Conservation (phyloP, 176 grass and related monocot genomes). For the Sorghum bicolor region DNA sequence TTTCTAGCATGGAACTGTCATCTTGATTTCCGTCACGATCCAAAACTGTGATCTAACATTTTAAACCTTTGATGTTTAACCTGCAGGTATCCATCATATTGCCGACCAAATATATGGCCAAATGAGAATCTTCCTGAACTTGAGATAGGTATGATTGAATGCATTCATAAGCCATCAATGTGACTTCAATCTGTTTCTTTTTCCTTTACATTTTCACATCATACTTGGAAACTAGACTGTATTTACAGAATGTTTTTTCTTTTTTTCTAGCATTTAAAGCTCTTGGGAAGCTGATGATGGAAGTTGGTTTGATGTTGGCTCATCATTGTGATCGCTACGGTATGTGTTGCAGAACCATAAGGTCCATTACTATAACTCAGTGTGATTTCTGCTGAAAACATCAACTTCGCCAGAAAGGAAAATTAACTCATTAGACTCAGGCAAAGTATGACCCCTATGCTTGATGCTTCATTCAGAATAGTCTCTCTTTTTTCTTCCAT, state of each 20-base stretch:
- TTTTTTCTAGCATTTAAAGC: slow-evolving; percentile 69
- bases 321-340: slow-evolving; percentile 91
- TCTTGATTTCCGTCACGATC: background rate
- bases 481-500: background rate
- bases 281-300: slow-evolving; percentile 85
- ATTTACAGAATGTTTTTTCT: background rate
- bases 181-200: background rate
- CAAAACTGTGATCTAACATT: background rate
- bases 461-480: background rate
- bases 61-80: background rate
- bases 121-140: slow-evolving; percentile 59
- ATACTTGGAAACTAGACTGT: background rate
- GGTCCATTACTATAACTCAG: background rate
- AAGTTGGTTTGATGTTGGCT: slow-evolving; percentile 90
- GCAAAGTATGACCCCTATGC: background rate
- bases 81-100: slow-evolving; percentile 89
- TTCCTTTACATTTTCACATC: background rate
- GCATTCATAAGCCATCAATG: background rate
- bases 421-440: background rate
- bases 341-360: slow-evolving; percentile 27
- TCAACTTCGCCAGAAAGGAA: background rate
- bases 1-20: background rate
- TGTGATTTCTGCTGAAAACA: slow-evolving; percentile 1
- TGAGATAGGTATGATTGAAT: slow-evolving; percentile 56
- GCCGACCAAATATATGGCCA: slow-evolving; percentile 91